phyloP scores from a whole-genome alignment of 768 basidiomycete species.

The Hysterangium stoloniferum region DNA sequence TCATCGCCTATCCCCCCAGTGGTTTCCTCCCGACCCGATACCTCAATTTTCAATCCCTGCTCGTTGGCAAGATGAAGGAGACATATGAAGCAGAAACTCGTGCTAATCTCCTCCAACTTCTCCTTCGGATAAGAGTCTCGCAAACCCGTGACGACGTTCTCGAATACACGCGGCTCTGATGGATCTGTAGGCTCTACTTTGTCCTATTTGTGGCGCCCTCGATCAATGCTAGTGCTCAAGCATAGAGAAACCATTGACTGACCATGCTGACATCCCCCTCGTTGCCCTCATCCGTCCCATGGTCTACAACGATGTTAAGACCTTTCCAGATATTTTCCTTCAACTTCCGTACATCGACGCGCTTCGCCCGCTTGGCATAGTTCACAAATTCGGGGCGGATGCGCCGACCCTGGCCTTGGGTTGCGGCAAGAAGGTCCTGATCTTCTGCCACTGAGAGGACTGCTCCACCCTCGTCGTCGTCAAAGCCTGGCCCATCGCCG shows the following conservation, averaged over 20 bases:
- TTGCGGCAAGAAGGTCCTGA: slow-evolving; percentile 81
- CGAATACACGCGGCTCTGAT: slow-evolving; percentile 59
- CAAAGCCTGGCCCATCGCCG: slow-evolving; percentile 46
- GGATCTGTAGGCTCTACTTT: slow-evolving; percentile 46
- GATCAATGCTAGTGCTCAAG: neutral
- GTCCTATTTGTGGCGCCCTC: neutral
- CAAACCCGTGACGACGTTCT: slow-evolving; percentile 75
- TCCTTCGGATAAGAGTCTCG: slow-evolving; percentile 80
- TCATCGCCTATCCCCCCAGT: slow-evolving; percentile 29
- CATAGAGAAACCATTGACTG: slow-evolving; percentile 13
- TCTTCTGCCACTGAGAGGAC: slow-evolving; percentile 47
- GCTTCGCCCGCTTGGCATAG: slow-evolving; percentile 91
- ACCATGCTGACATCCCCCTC: slow-evolving; percentile 48
- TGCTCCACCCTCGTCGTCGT: slow-evolving; percentile 58
- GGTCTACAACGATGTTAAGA: slow-evolving; percentile 59
- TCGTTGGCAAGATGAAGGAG: slow-evolving; percentile 94
- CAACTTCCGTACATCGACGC: slow-evolving; percentile 91
- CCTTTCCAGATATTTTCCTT: slow-evolving; percentile 99
- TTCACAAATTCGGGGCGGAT: slow-evolving; percentile 84
- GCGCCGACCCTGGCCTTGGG: slow-evolving; percentile 67
- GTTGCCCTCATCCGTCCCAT: slow-evolving; percentile 20
- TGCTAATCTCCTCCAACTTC: slow-evolving; percentile 97
- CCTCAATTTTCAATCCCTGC: slow-evolving; percentile 79
- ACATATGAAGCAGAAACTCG: slow-evolving; percentile 99
- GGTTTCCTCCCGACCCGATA: slow-evolving; percentile 31